These are phyloP conservation scores for Microcyclospora pomicola DNA, from an alignment of 2,329 filamentous ascomycete species.

Conservation along the genomic window DNA sequence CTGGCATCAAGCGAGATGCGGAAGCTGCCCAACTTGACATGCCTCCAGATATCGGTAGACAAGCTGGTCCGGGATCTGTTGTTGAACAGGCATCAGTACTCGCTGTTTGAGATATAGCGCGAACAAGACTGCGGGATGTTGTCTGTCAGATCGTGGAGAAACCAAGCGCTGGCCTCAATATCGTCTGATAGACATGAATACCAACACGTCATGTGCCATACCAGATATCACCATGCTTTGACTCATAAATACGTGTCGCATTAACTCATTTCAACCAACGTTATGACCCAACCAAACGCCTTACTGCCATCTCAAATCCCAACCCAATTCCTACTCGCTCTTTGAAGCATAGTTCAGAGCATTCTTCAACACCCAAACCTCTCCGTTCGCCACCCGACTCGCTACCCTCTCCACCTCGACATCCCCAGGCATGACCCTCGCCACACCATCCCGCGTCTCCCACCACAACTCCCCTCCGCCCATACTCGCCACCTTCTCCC, in stretches of 20 bases:
- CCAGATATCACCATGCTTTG: no score
- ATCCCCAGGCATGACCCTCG: conserved; percentile 61
- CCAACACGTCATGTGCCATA: no score
- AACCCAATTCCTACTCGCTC: no score
- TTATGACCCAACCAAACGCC: no score
- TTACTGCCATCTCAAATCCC: no score
- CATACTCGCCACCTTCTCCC: conserved; percentile 52
- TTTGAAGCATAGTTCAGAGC: conserved; percentile 39
- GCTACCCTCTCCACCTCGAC: conserved; percentile 65
- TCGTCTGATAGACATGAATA: no score
- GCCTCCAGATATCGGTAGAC: conserved; percentile 13
- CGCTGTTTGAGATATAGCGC: conserved; percentile 7
- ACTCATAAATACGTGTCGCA: no score
- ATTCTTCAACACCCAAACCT: conserved; percentile 64
- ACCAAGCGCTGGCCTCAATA: no score
- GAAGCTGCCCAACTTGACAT: conserved; percentile 15
- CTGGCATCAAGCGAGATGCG: conserved; percentile 15
- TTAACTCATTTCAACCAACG: no score
- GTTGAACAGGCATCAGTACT: conserved; percentile 14
- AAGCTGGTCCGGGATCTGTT: conserved; percentile 15
- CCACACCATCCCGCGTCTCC: conserved; percentile 56
- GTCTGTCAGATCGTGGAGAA: no score
- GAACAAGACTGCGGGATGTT: no score
- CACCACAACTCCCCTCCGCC: conserved; percentile 67
- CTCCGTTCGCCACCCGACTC: conserved; percentile 70